Percentiles rank a stretch among this genome's conserved stretches.
Conservation (phyloP, 179 eudicot genomes). For the Sideroxylon spinosum region DNA sequence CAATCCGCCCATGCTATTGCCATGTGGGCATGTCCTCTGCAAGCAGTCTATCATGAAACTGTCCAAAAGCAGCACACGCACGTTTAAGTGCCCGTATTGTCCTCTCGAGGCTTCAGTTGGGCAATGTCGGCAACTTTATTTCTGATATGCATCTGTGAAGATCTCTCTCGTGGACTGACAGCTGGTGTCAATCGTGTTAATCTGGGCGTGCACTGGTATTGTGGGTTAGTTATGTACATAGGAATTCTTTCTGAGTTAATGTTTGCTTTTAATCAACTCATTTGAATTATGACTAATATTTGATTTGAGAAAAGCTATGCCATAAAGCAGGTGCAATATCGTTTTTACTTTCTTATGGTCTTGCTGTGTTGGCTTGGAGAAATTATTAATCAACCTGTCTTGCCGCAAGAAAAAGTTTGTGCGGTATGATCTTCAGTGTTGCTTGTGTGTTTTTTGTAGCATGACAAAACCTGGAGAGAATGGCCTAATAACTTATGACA, state of each 20-base stretch:
- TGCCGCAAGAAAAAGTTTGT: neutral
- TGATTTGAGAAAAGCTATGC: neutral
- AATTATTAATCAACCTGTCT: neutral
- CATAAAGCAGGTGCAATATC: too few species aligned
- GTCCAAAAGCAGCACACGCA: slow-evolving; percentile 52
- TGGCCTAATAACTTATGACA: neutral
- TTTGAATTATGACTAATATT: neutral
- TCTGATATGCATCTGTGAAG: slow-evolving; percentile 30
- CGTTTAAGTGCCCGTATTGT: slow-evolving; percentile 90
- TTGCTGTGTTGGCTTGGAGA: neutral
- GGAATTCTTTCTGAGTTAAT: slow-evolving; percentile 1
- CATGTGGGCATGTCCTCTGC: slow-evolving; percentile 89
- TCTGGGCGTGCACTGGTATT: neutral
- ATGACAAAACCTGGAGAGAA: neutral
- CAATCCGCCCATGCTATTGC: slow-evolving; percentile 86
- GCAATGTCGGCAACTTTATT: slow-evolving; percentile 63
- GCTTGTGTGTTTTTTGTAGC: neutral
- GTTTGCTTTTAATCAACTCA: neutral
- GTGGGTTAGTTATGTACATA: neutral
- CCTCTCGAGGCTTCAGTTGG: slow-evolving; percentile 65
- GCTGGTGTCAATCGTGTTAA: neutral
- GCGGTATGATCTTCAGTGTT: neutral
- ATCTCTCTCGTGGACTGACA: neutral
- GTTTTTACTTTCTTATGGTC: too few species aligned
- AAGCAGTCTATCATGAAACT: slow-evolving; percentile 80